phyloP scores from a whole-genome alignment of 164 flowering plant genomes.

The Brasenia schreberi region DNA sequence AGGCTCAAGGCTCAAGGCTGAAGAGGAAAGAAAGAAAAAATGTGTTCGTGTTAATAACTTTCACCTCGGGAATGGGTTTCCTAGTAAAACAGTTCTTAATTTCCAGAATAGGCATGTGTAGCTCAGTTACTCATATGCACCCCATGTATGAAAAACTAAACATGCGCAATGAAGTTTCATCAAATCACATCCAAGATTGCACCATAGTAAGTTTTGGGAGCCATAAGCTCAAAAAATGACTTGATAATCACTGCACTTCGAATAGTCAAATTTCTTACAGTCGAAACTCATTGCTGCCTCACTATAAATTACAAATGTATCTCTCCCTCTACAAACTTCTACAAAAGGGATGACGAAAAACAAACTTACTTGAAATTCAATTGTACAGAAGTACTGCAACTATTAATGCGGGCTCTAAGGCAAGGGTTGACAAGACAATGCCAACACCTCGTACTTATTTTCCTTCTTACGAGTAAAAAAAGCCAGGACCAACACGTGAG shows the following conservation, averaged over 20 bases:
- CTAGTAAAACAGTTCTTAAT: not conserved
- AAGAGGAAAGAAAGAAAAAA: not conserved
- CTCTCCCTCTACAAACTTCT: not conserved
- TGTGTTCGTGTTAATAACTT: not conserved
- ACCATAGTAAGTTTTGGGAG: not conserved
- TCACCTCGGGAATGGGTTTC: not conserved
- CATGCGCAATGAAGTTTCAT: not conserved
- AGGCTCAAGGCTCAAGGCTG: not conserved
- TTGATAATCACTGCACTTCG: not conserved
- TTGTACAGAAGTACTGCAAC: not conserved
- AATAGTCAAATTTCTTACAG: not conserved
- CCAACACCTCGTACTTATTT: not conserved
- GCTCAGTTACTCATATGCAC: too few relatives aligned
- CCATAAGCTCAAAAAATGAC: not conserved
- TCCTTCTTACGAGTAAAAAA: conserved; percentile 30
- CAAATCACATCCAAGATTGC: not conserved
- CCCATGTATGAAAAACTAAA: not conserved
- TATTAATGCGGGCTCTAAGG: not conserved
- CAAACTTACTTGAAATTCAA: not conserved
- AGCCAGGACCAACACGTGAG: conserved; percentile 66
- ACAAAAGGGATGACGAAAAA: not conserved
- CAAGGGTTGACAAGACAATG: not conserved
- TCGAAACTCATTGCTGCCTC: not conserved
- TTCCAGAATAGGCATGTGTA: too few relatives aligned
- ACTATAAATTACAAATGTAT: not conserved